Percentiles rank a stretch among this genome's conserved stretches.
Evolutionary conservation across 306 rosid genomes (phyloP).

Genomic region (Quercus dentata): DNA sequence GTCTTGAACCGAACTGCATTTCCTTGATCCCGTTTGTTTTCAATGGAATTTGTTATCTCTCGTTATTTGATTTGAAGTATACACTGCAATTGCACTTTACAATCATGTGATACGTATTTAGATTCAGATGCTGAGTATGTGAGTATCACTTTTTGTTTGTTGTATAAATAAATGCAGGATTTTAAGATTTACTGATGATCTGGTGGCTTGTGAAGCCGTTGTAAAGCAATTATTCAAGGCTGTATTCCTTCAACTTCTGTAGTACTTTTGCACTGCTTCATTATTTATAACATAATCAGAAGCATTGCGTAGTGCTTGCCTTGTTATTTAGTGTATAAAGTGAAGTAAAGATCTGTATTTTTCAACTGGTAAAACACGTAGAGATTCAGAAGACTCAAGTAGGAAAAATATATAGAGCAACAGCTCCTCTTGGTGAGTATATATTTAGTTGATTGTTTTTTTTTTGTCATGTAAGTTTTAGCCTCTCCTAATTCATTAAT

Average conservation of each 20-base stretch:
- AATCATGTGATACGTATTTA: background rate
- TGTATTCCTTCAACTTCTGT: conserved; percentile 35
- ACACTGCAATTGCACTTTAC: background rate
- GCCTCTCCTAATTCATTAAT: background rate
- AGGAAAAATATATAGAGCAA: conserved; percentile 58
- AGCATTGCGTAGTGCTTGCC: conserved; percentile 57
- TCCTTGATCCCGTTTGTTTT: background rate
- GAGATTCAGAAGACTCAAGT: conserved; percentile 63
- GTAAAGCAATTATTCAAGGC: conserved; percentile 34
- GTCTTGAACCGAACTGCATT: background rate
- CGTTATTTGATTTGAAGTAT: background rate
- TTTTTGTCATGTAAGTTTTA: background rate
- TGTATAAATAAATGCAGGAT: conserved; percentile 56
- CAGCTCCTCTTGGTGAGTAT: conserved; percentile 69
- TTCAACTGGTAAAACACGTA: conserved; percentile 46
- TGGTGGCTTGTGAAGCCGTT: conserved; percentile 39
- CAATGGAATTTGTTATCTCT: background rate
- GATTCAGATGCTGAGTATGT: background rate
- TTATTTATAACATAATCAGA: conserved; percentile 38
- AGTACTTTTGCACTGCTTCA: conserved; percentile 35
- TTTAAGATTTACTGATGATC: conserved; percentile 52
- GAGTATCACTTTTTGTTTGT: conserved; percentile 27
- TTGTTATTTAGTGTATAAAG: conserved; percentile 65
- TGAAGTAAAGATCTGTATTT: conserved; percentile 53
- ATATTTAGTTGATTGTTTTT: conserved; percentile 14